Base-by-base conservation (phyloP, 495 filamentous ascomycete genomes). In the Xylaria grammica region DNA sequence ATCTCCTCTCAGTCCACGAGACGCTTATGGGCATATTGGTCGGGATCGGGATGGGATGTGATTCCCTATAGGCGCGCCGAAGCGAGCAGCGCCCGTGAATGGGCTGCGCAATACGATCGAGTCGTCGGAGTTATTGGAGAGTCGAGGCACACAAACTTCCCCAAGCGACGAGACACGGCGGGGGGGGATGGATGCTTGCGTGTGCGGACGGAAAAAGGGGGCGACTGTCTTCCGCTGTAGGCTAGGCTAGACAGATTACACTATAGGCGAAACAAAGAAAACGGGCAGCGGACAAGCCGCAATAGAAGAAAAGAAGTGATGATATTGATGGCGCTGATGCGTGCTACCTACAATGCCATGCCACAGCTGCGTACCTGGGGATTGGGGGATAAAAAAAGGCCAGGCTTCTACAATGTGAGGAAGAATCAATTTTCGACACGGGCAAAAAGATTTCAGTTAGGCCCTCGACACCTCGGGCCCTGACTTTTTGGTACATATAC, bases 1-100 rank as follows among this genome's bases (percentile, higher is more conserved):
- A 74, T 70, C 57, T 72, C 69, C 72, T 57, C 48, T 61, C 56
- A 54, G 26, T 36, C 56, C 50, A 46, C 48, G 48, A 55, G 50
- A 58, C 60, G 60, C 63, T 52, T 34, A 51, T 65, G 45, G 62
- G 63, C 72, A 74, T 74, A 68, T 72, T 74, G 69, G 65, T 65
- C 61, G 49, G 57, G 44, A n/a, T 42, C 55, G 55, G 24, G 29
- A 38, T 46, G 29, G 60, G 60, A 26, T 10, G 36, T 7, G 51
- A 10, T 42, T 48, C 38, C 45, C 49, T 13, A 38, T 29, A 34
- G 22, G 60, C 40, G 59, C 59, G 60, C 51, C 48, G 60, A 53
- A 55, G 49, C 51, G 51, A 63, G 60, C 26, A 55, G 50, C 50
- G 49, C 36, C 36, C 34, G 24, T n/a, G 27, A 32, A 38, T 30